Percentiles rank a stretch among this genome's conserved stretches.
These are phyloP conservation scores for Malania oleifera DNA, from an alignment of 164 flowering plant genomes.

Conservation along the genomic window DNA sequence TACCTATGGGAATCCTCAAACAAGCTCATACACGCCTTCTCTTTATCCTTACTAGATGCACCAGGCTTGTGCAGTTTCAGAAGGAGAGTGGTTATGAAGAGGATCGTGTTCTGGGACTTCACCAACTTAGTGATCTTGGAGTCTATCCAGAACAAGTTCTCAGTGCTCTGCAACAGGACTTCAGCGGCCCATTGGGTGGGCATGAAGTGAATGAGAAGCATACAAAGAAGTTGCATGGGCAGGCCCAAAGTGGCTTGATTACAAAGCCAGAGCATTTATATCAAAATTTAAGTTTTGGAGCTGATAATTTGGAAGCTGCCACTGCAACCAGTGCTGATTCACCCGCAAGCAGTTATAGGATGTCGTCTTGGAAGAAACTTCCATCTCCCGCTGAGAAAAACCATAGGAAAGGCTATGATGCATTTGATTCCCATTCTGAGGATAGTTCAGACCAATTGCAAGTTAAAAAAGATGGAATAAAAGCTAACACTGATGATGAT, in stretches of 20 bases:
- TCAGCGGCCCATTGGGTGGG: constrained; percentile 24
- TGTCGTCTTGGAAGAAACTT: constrained; percentile 95
- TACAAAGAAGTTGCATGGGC: constrained; percentile 28
- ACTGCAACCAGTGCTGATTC: constrained; percentile 73
- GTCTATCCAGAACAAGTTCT: constrained; percentile 65
- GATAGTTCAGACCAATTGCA: constrained; percentile 29
- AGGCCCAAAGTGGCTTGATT: constrained; percentile 25
- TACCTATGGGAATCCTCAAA: constrained; percentile 72
- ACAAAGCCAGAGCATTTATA: constrained; percentile 28
- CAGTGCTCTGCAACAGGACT: constrained; percentile 24
- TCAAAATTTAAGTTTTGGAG: constrained; percentile 19
- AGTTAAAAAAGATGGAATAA: constrained; percentile 27
- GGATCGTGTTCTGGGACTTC: constrained; percentile 65
- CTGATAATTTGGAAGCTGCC: constrained; percentile 43
- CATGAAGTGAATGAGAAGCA: constrained; percentile 35
- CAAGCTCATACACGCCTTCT: constrained; percentile 85
- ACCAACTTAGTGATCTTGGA: constrained; percentile 93
- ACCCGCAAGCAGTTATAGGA: constrained; percentile 54
- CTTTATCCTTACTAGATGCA: constrained; percentile 91
- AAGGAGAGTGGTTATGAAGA: constrained; percentile 84
- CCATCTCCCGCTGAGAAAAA: constrained; percentile 76
- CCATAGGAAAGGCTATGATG: constrained; percentile 38
- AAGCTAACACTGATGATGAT: constrained; percentile 16
- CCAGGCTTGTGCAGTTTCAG: constrained; percentile 85
- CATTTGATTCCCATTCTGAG: constrained; percentile 33